phyloP scores from a whole-genome alignment of 164 flowering plant species.

The Nelumbo lutea region DNA sequence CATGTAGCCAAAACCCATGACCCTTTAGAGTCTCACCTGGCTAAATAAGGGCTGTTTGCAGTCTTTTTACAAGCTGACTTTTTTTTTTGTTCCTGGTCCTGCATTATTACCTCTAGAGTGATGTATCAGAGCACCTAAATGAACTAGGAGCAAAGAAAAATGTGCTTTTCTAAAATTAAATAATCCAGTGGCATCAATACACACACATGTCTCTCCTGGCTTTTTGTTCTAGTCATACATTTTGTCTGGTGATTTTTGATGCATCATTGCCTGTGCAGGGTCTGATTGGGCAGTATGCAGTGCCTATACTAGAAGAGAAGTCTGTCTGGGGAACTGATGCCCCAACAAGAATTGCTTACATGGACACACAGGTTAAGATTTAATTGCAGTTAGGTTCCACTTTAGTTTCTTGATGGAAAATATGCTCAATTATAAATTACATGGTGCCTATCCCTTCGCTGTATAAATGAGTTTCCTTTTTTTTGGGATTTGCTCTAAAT shows the following conservation, averaged over 20 bases:
- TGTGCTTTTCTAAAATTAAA: too few species aligned
- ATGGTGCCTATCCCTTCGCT: neutral
- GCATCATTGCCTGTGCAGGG: slow-evolving; percentile 44
- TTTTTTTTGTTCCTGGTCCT: too few species aligned
- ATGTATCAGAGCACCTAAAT: neutral
- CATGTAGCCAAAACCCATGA: too few species aligned
- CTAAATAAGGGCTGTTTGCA: too few species aligned
- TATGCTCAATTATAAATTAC: neutral
- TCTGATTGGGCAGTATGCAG: slow-evolving; percentile 96
- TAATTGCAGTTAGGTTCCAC: neutral
- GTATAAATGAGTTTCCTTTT: neutral
- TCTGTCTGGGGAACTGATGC: slow-evolving; percentile 99
- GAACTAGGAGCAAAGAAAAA: neutral
- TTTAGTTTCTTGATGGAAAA: neutral
- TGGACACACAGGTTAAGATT: slow-evolving; percentile 89
- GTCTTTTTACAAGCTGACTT: too few species aligned
- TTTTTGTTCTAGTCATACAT: neutral
- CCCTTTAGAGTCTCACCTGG: too few species aligned
- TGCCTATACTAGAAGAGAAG: slow-evolving; percentile 93
- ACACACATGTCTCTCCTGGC: neutral
- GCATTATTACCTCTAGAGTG: neutral
- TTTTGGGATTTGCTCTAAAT: neutral
- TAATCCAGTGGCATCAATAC: neutral
- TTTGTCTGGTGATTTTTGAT: slow-evolving; percentile 3
- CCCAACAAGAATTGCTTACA: slow-evolving; percentile 93